Conservation (phyloP, 225 moss, liverwort and hornwort species). For the Marchantia paleacea region DNA sequence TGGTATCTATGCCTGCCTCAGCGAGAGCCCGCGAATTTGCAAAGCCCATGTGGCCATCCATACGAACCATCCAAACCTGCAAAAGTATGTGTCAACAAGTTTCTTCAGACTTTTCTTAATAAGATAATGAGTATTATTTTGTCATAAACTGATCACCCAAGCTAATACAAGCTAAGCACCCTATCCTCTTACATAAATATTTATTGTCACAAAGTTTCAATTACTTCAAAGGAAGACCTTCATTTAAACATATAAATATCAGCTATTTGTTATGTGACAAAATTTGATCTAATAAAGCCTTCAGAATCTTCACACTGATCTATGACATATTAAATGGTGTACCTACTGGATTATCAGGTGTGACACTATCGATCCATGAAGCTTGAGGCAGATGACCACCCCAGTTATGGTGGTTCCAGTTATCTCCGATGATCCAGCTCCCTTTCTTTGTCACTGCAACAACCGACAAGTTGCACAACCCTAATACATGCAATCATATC, state of each 20-base stretch:
- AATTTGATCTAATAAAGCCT: too few species aligned
- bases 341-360: slow-evolving; percentile 71
- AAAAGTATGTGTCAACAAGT: neutral
- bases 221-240: too few species aligned
- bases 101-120: too few species aligned
- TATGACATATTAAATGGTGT: neutral
- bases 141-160: too few species aligned
- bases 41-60: slow-evolving; percentile 80
- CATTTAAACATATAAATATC: too few species aligned
- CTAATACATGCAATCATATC: neutral
- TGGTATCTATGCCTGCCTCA: slow-evolving; percentile 50
- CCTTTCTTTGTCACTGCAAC: slow-evolving; percentile 52
- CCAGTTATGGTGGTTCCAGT: slow-evolving; percentile 82
- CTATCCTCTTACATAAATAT: too few species aligned
- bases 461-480: neutral
- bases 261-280: too few species aligned
- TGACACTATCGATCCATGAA: slow-evolving; percentile 71
- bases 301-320: neutral
- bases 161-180: too few species aligned
- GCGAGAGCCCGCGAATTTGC: slow-evolving; percentile 65
- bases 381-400: slow-evolving; percentile 74
- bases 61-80: slow-evolving; percentile 66
- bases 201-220: too few species aligned
- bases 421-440: slow-evolving; percentile 63
- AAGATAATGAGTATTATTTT: too few species aligned